A percentile compares a stretch with the other conserved stretches of the same genome.
Conservation (phyloP, 1,284 basidiomycete species). For the Sutorius eximius region DNA sequence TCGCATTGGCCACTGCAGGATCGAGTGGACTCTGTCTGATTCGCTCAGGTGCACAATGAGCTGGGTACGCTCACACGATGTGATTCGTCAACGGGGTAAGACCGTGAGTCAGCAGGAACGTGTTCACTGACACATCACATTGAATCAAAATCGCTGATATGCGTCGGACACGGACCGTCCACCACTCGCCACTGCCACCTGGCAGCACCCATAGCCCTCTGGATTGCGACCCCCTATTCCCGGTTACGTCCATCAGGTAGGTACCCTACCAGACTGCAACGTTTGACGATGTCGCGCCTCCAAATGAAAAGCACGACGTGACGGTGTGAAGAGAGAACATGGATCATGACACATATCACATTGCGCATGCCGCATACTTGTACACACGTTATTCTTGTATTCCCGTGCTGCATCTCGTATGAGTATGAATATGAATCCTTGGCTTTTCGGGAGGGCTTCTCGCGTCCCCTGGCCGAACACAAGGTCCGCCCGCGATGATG, state of each 20-base stretch:
- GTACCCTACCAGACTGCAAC: no score
- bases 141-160: neutral
- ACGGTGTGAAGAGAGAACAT: neutral
- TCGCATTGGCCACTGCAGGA: no score
- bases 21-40: no score
- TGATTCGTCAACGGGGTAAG: neutral
- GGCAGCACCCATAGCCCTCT: neutral
- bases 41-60: neutral
- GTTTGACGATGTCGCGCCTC: neutral
- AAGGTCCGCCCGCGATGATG: conserved; percentile 17
- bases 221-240: neutral
- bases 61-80: neutral
- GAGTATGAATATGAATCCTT: neutral
- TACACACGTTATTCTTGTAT: conserved; percentile 3
- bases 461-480: conserved; percentile 4
- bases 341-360: conserved; percentile 6
- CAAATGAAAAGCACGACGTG: neutral
- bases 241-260: neutral
- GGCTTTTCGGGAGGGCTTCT: neutral
- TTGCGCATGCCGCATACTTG: neutral
- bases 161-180: neutral
- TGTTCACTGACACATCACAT: neutral
- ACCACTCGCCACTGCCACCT: neutral
- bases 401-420: neutral
- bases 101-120: neutral